Evolutionary conservation across 106 monocot genomes (phyloP).

Genomic region (Dioscorea zingiberensis): DNA sequence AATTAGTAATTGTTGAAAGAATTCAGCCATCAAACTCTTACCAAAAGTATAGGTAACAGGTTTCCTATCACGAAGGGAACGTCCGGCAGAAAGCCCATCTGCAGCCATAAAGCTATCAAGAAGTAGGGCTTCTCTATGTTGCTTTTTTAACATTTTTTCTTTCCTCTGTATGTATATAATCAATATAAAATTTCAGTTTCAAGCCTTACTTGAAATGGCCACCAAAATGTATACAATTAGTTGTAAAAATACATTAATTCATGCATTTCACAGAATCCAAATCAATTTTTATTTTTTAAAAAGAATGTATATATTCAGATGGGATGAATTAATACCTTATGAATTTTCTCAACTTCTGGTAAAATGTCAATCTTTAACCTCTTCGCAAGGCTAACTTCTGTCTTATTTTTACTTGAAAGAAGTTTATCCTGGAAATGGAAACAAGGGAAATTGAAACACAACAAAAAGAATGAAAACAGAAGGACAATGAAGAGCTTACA

Average conservation of each 20-base stretch:
- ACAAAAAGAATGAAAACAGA: too few relatives aligned
- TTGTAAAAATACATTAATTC: too few relatives aligned
- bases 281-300: too few relatives aligned
- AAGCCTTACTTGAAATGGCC: too few relatives aligned
- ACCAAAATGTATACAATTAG: too few relatives aligned
- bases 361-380: slow-evolving; percentile 77
- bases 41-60: slow-evolving; percentile 98
- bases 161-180: slow-evolving; percentile 55
- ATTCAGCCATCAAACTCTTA: slow-evolving; percentile 22
- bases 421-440: slow-evolving; percentile 61
- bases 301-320: not conserved
- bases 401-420: slow-evolving; percentile 74
- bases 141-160: slow-evolving; percentile 86
- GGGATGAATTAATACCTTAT: slow-evolving; percentile 42
- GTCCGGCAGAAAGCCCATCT: slow-evolving; percentile 78
- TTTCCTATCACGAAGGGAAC: slow-evolving; percentile 86
- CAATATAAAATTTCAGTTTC: not conserved
- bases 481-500: too few relatives aligned
- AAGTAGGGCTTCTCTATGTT: slow-evolving; percentile 93
- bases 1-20: not conserved
- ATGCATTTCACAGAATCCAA: not conserved
- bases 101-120: slow-evolving; percentile 70
- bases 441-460: too few relatives aligned
- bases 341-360: slow-evolving; percentile 79
- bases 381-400: slow-evolving; percentile 78